Conservation (phyloP, 2,329 filamentous ascomycete genomes). For the Hirsutella minnesotensis region DNA sequence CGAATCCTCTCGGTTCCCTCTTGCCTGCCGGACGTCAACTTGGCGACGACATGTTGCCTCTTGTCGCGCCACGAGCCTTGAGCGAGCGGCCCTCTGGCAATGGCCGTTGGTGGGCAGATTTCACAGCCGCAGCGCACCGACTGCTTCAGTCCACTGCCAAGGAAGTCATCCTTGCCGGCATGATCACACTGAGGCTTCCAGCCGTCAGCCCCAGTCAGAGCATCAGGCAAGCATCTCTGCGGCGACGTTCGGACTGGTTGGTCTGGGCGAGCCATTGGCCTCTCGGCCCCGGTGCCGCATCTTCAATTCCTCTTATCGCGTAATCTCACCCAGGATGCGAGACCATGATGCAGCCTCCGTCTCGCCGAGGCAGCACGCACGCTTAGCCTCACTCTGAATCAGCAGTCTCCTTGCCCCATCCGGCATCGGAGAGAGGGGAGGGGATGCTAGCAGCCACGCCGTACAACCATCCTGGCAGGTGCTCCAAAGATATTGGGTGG, state of each 20-base stretch:
- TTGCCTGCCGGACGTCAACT: too few relatives aligned
- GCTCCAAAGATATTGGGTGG: not conserved
- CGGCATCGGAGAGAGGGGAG: not conserved
- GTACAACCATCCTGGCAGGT: not conserved
- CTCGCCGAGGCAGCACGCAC: not conserved
- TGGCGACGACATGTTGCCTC: not conserved
- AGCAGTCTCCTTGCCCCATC: not conserved
- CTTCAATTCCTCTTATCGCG: not conserved
- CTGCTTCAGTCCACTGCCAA: not conserved
- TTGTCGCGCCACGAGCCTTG: not conserved
- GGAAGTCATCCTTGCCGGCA: not conserved
- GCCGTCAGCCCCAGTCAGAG: not conserved
- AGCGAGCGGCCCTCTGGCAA: not conserved
- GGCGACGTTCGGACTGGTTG: not conserved
- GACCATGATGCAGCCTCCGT: not conserved
- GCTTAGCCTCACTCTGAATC: not conserved
- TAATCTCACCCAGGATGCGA: not conserved
- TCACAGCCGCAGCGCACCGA: not conserved
- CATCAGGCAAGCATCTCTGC: not conserved
- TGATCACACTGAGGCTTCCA: not conserved
- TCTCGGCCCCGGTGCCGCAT: not conserved
- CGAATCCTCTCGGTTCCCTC: too few relatives aligned
- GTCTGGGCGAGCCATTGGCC: not conserved
- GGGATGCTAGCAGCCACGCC: not conserved
- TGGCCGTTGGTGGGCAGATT: not conserved